Evolutionary conservation across 2,329 filamentous ascomycete genomes (phyloP), one percentile per base, ranked within the genome.

Genomic region (Ceratocystis cubensis): DNA sequence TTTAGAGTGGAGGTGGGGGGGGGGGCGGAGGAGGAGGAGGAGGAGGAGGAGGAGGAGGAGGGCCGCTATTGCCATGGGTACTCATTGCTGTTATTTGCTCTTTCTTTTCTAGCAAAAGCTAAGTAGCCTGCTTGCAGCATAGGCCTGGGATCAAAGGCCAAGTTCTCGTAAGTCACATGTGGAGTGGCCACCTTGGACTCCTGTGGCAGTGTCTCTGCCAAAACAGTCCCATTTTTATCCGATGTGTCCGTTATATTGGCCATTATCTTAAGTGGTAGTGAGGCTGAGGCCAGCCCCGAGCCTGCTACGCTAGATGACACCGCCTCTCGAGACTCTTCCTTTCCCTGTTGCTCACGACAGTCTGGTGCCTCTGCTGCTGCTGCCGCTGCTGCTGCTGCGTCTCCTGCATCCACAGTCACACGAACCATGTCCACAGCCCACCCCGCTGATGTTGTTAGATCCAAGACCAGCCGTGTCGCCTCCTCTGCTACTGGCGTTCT

Each of bases 401-500:
- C 48, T 50, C 48, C 22, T 20, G 17, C 48, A 10, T 22, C 48
- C 10, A 20, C 62, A 15, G 22, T 20, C 20, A 17, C 45, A 22
- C 62, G 15, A 5, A 17, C 41, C 15, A 65, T 20, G 1, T 57
- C 30, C 10, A 13, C 22, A 33, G 25, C 17, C 63, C 63, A 65
- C n/a, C 10, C 7, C 13, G 53, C 15, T 4, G 13, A 17, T 37
- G 20, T 82, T 5, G 82, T 73, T 37, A 89, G 77, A 28, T 82
- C 79, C 68, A 78, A 80, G 28, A 87, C 77, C 6, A 83, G 76
- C 66, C 77, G 76, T 15, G 77, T 77, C 0, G 85, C 85, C 69
- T 86, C 83, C 4, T 84, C 81, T 57, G 79, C 80, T 2, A 81
- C 83, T 68, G 76, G 78, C 3, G 37, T 41, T 7, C 33, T 48